phyloP scores from a whole-genome alignment of 805 yeast genomes.

The Kluyveromyces aestuarii region DNA sequence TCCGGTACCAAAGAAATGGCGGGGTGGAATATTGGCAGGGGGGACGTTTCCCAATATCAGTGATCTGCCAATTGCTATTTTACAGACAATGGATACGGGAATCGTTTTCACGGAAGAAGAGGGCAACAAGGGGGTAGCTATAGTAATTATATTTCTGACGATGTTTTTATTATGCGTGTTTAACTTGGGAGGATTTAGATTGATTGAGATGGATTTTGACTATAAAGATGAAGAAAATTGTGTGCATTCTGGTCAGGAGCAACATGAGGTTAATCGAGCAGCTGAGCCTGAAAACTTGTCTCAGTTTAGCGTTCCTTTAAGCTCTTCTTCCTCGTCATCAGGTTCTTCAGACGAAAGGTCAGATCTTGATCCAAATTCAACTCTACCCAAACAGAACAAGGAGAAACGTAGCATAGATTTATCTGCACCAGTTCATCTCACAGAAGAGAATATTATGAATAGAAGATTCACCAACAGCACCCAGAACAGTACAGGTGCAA shows the following conservation, averaged over 20 bases:
- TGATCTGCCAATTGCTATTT: conserved; percentile 69
- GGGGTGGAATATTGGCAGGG: conserved; percentile 60
- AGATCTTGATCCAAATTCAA: background rate
- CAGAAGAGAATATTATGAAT: background rate
- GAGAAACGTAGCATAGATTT: background rate
- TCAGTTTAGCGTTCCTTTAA: background rate
- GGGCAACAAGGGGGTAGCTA: conserved; percentile 73
- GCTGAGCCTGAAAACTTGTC: background rate
- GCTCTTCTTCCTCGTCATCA: background rate
- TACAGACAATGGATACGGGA: conserved; percentile 52
- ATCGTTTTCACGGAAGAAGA: conserved; percentile 47
- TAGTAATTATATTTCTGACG: conserved; percentile 67
- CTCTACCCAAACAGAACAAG: too few species aligned
- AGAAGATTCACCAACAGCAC: conserved; percentile 2
- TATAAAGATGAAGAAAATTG: conserved; percentile 19
- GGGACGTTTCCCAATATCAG: conserved; percentile 69
- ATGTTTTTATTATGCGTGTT: conserved; percentile 59
- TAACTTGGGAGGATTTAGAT: conserved; percentile 63
- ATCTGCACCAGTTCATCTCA: conserved; percentile 2
- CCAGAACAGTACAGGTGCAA: background rate
- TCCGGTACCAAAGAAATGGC: conserved; percentile 58
- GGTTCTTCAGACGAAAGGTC: background rate
- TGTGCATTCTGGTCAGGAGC: conserved; percentile 10
- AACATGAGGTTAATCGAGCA: conserved; percentile 7
- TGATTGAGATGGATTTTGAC: conserved; percentile 62